Conservation (phyloP, 495 filamentous ascomycete species). For the Chlorociboria aeruginascens region DNA sequence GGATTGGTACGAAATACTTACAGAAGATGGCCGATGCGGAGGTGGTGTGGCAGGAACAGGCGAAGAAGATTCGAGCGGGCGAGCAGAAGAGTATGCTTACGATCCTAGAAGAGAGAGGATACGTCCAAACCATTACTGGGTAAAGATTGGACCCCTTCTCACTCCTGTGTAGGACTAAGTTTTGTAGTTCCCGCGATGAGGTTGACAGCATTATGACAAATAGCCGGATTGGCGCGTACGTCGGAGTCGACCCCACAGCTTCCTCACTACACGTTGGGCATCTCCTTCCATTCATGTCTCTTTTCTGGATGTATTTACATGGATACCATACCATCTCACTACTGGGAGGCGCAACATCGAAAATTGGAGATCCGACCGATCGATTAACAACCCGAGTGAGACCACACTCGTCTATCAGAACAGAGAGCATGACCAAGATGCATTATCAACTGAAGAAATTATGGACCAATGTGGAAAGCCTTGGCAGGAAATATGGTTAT, state of each 20-base stretch:
- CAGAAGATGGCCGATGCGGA: constrained; percentile 42
- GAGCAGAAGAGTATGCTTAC: constrained; percentile 50
- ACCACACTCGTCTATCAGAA: constrained; percentile 39
- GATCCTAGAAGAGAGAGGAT: constrained; percentile 67
- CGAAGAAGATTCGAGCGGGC: constrained; percentile 46
- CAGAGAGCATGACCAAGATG: constrained; percentile 63
- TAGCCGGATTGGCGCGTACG: constrained; percentile 68
- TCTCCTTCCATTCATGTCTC: constrained; percentile 83
- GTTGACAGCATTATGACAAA: constrained; percentile 57
- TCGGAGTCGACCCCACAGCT: constrained; percentile 87
- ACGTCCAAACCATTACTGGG: constrained; percentile 74
- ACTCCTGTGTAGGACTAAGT: not conserved
- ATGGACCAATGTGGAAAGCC: constrained; percentile 55
- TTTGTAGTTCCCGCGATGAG: constrained; percentile 42
- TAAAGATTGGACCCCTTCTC: constrained; percentile 24
- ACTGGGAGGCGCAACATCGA: constrained; percentile 75
- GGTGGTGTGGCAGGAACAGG: constrained; percentile 42
- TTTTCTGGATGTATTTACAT: constrained; percentile 87
- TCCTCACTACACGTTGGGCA: constrained; percentile 86
- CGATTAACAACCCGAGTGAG: constrained; percentile 54
- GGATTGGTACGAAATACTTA: constrained; percentile 36
- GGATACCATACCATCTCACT: constrained; percentile 65
- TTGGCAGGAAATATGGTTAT: constrained; percentile 51
- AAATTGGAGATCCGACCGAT: constrained; percentile 80
- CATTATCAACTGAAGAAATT: constrained; percentile 70